These are phyloP conservation scores for Crithidia sp. DNA, from an alignment of 208 protist genomes.

Conservation along the genomic window DNA sequence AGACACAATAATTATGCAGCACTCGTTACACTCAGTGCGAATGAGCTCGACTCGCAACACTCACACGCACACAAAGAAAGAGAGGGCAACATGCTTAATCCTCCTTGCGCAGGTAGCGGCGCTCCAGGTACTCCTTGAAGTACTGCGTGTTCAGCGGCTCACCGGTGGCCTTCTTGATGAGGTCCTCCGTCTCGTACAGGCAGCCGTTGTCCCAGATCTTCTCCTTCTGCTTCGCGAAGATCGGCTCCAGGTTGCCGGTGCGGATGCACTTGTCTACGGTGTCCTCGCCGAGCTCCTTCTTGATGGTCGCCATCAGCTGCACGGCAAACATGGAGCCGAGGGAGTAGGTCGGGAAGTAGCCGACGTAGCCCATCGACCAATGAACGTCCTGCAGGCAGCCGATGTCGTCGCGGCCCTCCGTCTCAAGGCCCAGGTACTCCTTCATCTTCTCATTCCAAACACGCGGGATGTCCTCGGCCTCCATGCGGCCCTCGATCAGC, in stretches of 20 bases:
- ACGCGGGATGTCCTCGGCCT: slow-evolving; percentile 75
- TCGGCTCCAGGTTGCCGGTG: slow-evolving; percentile 61
- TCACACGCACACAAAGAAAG: too few species aligned
- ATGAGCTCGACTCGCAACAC: too few species aligned
- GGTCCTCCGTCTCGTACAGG: slow-evolving; percentile 70
- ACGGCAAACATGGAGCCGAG: slow-evolving; percentile 85
- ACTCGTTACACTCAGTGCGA: too few species aligned
- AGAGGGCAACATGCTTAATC: not conserved
- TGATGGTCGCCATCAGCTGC: slow-evolving; percentile 79
- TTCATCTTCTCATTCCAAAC: slow-evolving; percentile 92
- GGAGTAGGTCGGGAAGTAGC: slow-evolving; percentile 92
- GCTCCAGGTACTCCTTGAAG: slow-evolving; percentile 70
- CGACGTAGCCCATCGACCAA: slow-evolving; percentile 70
- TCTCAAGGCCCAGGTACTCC: slow-evolving; percentile 81
- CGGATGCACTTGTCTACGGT: slow-evolving; percentile 60
- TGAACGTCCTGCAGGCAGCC: slow-evolving; percentile 92
- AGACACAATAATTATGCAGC: too few species aligned
- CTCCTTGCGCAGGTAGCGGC: slow-evolving; percentile 56
- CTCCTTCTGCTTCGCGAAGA: slow-evolving; percentile 77
- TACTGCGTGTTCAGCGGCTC: slow-evolving; percentile 73
- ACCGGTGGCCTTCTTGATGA: slow-evolving; percentile 76
- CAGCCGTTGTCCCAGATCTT: slow-evolving; percentile 75
- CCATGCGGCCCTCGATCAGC: slow-evolving; percentile 78
- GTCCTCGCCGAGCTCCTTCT: slow-evolving; percentile 61
- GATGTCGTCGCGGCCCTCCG: slow-evolving; percentile 70